Conservation (phyloP, 169 alveolate species). For the Cryptosporidium canis region DNA sequence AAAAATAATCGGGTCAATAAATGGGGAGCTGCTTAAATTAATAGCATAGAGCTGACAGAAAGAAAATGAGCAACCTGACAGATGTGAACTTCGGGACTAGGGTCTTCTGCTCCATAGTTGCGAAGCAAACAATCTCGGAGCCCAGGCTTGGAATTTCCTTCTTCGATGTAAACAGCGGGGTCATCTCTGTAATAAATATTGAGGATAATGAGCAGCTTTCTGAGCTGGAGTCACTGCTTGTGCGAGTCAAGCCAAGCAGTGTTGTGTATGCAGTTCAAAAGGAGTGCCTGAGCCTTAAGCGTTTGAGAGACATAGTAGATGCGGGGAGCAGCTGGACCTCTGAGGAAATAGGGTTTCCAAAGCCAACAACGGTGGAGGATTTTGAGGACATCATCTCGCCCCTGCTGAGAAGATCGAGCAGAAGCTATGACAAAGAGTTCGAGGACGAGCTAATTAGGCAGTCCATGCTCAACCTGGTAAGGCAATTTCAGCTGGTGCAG, state of each 20-base stretch:
- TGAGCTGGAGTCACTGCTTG: constrained; percentile 44
- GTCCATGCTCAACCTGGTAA: constrained; percentile 29
- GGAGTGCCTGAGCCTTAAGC: background rate
- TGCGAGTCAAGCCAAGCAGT: constrained; percentile 19
- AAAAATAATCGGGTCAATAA: background rate
- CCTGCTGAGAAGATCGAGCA: constrained; percentile 15
- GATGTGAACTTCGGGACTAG: constrained; percentile 14
- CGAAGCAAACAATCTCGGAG: constrained; percentile 9
- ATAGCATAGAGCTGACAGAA: background rate
- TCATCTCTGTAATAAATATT: constrained; percentile 6
- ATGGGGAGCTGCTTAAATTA: background rate
- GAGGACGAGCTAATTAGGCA: constrained; percentile 26
- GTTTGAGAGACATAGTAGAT: constrained; percentile 5
- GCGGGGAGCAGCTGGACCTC: background rate
- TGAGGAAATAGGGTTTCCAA: constrained; percentile 39
- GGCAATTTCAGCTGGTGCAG: constrained; percentile 40
- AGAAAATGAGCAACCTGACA: background rate
- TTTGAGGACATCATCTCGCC: constrained; percentile 24
- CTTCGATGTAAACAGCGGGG: constrained; percentile 19
- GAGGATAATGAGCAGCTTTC: constrained; percentile 65
- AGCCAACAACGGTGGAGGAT: constrained; percentile 4
- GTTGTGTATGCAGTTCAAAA: constrained; percentile 30
- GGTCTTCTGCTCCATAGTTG: constrained; percentile 28
- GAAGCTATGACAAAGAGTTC: constrained; percentile 27
- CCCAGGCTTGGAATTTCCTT: constrained; percentile 41